Percentiles rank a stretch among this genome's conserved stretches.
Conservation (phyloP, 2,329 filamentous ascomycete genomes). For the Beauveria bassiana region DNA sequence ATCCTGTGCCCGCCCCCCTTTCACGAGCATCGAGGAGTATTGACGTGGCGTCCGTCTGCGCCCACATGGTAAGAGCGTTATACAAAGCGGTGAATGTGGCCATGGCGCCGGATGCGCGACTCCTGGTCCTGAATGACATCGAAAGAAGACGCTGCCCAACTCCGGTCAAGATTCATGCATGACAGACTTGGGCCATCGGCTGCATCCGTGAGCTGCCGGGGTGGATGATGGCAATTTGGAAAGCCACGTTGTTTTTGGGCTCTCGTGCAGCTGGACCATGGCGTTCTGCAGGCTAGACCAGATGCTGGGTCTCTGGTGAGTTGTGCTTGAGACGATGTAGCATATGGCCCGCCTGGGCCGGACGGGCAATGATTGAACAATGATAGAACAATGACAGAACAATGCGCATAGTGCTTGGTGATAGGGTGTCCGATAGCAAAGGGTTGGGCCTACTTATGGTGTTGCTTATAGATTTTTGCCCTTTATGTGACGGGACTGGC, state of each 20-base stretch:
- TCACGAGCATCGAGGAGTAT: background rate
- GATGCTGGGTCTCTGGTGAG: background rate
- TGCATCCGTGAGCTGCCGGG: background rate
- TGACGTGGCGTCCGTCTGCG: background rate
- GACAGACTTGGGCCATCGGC: background rate
- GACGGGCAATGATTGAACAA: background rate
- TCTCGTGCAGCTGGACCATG: background rate
- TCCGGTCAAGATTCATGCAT: background rate
- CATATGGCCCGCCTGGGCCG: background rate
- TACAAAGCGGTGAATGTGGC: background rate
- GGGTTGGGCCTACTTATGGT: background rate
- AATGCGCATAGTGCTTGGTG: no score
- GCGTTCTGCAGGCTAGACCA: background rate
- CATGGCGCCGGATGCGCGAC: background rate
- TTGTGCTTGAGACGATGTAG: background rate
- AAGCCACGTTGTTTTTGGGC: background rate
- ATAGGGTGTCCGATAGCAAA: background rate
- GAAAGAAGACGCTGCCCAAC: background rate
- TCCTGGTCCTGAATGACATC: background rate
- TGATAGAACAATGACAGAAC: no score
- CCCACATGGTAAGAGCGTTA: background rate
- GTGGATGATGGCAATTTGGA: conserved; percentile 8
- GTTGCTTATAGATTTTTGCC: background rate
- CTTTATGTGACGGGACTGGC: background rate
- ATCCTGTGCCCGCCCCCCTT: background rate